These are phyloP conservation scores for Pseudognaphalium luteoalbum DNA, from an alignment of 129 eudicot genomes.

Conservation along the genomic window DNA sequence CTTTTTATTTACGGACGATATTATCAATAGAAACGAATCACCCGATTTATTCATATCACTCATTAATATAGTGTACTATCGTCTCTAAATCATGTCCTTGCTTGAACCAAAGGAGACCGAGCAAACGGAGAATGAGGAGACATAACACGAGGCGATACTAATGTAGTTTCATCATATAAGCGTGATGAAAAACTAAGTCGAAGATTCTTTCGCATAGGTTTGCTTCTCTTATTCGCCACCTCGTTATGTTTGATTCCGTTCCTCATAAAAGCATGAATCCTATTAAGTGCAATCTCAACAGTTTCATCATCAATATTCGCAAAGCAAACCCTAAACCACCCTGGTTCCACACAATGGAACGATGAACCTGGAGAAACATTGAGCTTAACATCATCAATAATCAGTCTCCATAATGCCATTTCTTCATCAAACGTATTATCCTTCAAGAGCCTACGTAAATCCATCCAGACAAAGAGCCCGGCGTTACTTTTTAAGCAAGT, in stretches of 20 bases:
- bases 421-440: conserved; percentile 66
- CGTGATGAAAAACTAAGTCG: conserved; percentile 50
- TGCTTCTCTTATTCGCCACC: conserved; percentile 25
- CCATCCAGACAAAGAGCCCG: conserved; percentile 85
- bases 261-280: conserved; percentile 53
- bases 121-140: conserved; percentile 75
- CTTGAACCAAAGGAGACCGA: conserved; percentile 62
- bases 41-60: conserved; percentile 14
- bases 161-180: conserved; percentile 35
- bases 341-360: conserved; percentile 72
- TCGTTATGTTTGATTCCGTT: conserved; percentile 13
- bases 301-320: conserved; percentile 83
- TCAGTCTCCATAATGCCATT: conserved; percentile 61
- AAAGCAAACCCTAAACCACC: conserved; percentile 96
- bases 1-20: background rate
- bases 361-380: conserved; percentile 89
- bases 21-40: background rate
- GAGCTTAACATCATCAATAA: conserved; percentile 63
- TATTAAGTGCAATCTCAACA: conserved; percentile 48
- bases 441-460: conserved; percentile 52
- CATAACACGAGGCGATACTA: conserved; percentile 40
- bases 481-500: conserved; percentile 71
- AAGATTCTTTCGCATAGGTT: conserved; percentile 43
- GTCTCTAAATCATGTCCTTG: conserved; percentile 38
- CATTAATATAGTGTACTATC: background rate